phyloP scores from a whole-genome alignment of 208 protist genomes.

The Wallacemonas rigidus region DNA sequence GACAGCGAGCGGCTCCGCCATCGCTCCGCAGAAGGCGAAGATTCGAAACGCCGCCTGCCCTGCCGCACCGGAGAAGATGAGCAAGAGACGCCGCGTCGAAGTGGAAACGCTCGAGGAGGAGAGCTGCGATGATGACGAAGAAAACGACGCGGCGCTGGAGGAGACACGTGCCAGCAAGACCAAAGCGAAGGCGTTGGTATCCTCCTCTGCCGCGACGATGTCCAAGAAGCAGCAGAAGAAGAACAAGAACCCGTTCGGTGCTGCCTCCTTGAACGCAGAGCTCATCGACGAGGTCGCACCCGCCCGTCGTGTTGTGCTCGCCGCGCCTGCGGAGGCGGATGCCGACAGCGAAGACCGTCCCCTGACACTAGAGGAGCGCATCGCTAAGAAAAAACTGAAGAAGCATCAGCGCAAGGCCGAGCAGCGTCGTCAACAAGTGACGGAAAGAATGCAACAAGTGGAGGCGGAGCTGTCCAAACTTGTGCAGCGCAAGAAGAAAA shows the following conservation, averaged over 20 bases:
- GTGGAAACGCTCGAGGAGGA: constrained; percentile 15
- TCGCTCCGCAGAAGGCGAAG: too few species aligned
- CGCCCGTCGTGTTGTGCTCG: constrained; percentile 7
- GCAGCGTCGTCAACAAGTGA: constrained; percentile 49
- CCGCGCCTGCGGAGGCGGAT: not conserved
- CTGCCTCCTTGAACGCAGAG: constrained; percentile 43
- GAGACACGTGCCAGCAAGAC: too few species aligned
- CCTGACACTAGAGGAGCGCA: constrained; percentile 51
- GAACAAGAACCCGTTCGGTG: constrained; percentile 14
- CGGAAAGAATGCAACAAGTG: constrained; percentile 33
- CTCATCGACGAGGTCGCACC: constrained; percentile 26
- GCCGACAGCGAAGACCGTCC: constrained; percentile 2
- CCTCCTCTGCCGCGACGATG: not conserved
- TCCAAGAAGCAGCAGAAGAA: constrained; percentile 13
- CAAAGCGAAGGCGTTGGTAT: constrained; percentile 15
- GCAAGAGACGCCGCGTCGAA: not conserved
- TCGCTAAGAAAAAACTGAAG: constrained; percentile 82
- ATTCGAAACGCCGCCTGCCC: too few species aligned
- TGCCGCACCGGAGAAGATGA: not conserved
- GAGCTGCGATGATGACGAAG: constrained; percentile 1
- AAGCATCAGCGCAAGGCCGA: constrained; percentile 76
- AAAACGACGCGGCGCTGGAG: not conserved
- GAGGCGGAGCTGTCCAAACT: constrained; percentile 50
- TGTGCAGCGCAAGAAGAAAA: constrained; percentile 36
- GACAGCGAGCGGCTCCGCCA: not conserved